phyloP scores from a whole-genome alignment of 805 yeast species.

The Metschnikowia peoriensis region DNA sequence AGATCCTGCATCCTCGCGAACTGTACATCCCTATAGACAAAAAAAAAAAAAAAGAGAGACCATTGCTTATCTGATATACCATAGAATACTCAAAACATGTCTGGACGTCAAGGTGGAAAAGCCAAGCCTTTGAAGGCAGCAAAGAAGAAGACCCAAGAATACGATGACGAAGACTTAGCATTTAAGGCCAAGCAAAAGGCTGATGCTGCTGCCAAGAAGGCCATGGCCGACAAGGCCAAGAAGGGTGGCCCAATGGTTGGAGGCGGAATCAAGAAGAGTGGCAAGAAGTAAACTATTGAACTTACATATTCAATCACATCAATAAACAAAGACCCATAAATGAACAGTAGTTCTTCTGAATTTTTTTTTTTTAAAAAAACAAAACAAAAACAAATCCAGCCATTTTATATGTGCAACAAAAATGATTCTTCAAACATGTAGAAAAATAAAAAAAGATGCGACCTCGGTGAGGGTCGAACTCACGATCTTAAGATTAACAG shows the following conservation, averaged over 20 bases:
- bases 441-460: slow-evolving; percentile 10
- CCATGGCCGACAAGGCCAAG: slow-evolving; percentile 80
- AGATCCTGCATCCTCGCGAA: background rate
- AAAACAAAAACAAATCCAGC: slow-evolving; percentile 6
- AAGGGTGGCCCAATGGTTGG: slow-evolving; percentile 90
- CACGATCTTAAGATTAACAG: slow-evolving; percentile 24
- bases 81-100: slow-evolving; percentile 47
- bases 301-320: background rate
- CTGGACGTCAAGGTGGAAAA: slow-evolving; percentile 97
- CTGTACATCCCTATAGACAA: background rate
- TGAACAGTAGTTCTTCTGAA: background rate
- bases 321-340: slow-evolving; percentile 16
- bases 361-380: too few relatives aligned
- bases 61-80: background rate
- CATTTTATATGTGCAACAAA: background rate
- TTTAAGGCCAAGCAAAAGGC: slow-evolving; percentile 94
- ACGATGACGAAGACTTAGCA: slow-evolving; percentile 86
- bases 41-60: background rate
- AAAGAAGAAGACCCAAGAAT: slow-evolving; percentile 73
- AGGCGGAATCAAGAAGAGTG: slow-evolving; percentile 94
- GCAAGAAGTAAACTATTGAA: slow-evolving; percentile 18
- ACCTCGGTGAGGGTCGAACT: slow-evolving; percentile 24
- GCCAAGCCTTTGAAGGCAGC: slow-evolving; percentile 87
- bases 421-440: background rate
- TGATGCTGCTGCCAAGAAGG: slow-evolving; percentile 90